Conservation (phyloP, 345 rosid species). For the Hibiscus syriacus region DNA sequence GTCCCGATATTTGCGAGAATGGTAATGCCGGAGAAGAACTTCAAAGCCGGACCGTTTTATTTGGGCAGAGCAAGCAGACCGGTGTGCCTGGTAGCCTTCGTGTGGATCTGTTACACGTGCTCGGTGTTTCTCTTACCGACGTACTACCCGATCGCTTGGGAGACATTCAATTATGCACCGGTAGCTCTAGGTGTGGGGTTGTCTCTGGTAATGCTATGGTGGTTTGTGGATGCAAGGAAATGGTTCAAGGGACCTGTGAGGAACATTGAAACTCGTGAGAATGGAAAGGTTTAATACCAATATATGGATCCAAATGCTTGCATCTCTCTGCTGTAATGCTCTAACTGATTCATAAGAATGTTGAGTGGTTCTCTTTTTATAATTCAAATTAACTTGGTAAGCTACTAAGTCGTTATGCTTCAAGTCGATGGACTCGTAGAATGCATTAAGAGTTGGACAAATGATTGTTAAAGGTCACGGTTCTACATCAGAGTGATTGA, state of each 20-base stretch:
- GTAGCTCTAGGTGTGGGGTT: conserved; percentile 38
- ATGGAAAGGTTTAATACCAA: conserved; percentile 22
- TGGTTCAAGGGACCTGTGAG: conserved; percentile 65
- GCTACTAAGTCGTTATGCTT: too few relatives aligned
- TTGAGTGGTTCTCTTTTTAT: too few relatives aligned
- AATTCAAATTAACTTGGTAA: too few relatives aligned
- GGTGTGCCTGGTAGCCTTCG: conserved; percentile 41
- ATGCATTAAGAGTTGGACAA: too few relatives aligned
- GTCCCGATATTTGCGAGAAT: conserved; percentile 55
- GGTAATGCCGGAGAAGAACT: conserved; percentile 51
- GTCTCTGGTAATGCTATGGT: conserved; percentile 48
- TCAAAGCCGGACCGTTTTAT: conserved; percentile 53
- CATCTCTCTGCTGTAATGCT: too few relatives aligned
- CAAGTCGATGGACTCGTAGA: too few relatives aligned
- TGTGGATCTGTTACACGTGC: conserved; percentile 64
- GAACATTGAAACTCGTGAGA: conserved; percentile 31
- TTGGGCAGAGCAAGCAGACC: conserved; percentile 51
- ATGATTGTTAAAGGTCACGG: too few relatives aligned
- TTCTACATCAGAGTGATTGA: too few relatives aligned
- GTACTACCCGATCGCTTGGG: conserved; percentile 39
- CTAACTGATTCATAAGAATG: too few relatives aligned
- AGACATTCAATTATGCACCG: conserved; percentile 53
- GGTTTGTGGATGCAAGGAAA: conserved; percentile 45
- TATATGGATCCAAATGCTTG: too few relatives aligned
- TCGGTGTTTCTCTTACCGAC: conserved; percentile 52